Percentiles rank a stretch among this genome's conserved stretches.
Evolutionary conservation across 163 green algal genomes (phyloP).

Genomic region (Scenedesmus sp.): DNA sequence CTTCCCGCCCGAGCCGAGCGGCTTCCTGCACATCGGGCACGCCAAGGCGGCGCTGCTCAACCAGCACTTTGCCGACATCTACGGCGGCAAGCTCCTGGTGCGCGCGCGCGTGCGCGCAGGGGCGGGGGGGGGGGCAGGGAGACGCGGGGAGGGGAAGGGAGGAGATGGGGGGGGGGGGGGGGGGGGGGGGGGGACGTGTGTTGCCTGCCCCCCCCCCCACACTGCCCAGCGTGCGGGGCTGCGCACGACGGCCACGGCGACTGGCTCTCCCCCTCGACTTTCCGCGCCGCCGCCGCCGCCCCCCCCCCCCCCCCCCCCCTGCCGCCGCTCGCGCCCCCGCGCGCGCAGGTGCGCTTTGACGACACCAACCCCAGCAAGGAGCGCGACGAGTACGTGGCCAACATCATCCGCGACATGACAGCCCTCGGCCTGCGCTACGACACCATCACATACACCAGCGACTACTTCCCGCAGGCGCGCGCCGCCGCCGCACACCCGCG

Average conservation of each 20-base stretch:
- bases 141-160: too few relatives aligned
- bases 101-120: neutral
- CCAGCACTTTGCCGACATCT: slow-evolving; percentile 92
- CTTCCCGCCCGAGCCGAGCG: slow-evolving; percentile 97
- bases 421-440: slow-evolving; percentile 83
- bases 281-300: too few relatives aligned
- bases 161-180: too few relatives aligned
- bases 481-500: too few relatives aligned
- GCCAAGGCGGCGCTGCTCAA: slow-evolving; percentile 95
- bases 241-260: too few relatives aligned
- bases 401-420: slow-evolving; percentile 93
- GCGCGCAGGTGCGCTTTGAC: slow-evolving; percentile 91
- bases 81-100: slow-evolving; percentile 76
- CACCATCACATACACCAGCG: slow-evolving; percentile 91
- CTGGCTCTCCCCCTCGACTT: neutral
- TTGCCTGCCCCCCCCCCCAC: too few relatives aligned
- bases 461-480: slow-evolving; percentile 93
- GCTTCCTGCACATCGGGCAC: slow-evolving; percentile 99
- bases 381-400: slow-evolving; percentile 98
- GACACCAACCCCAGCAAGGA: slow-evolving; percentile 99
- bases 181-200: too few relatives aligned
- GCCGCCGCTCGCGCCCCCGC: neutral
- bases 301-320: neutral
- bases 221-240: too few relatives aligned
- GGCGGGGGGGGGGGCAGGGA: too few relatives aligned